Conservation (phyloP, 371 early-diverging fungal genomes). For the Mortierella sp. region DNA sequence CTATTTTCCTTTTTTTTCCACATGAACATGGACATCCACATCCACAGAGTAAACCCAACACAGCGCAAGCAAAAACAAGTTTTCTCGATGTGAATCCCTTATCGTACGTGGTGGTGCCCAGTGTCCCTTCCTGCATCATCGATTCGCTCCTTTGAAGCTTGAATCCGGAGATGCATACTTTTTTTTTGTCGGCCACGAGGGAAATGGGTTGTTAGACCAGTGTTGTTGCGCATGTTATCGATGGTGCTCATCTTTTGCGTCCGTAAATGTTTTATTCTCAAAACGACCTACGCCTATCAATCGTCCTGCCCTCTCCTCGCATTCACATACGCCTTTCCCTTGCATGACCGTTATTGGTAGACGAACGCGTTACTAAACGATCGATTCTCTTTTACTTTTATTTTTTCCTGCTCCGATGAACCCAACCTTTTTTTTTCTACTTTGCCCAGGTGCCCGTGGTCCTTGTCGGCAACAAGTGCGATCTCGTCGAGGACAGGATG, state of each 20-base stretch:
- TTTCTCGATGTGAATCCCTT: neutral
- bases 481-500: constrained; percentile 83
- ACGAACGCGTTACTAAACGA: neutral
- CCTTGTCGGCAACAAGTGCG: constrained; percentile 90
- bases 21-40: neutral
- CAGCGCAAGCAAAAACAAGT: neutral
- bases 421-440: neutral
- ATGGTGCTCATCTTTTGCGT: neutral
- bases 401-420: neutral
- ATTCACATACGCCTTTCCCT: neutral
- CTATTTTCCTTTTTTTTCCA: neutral
- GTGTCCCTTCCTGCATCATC: too few species aligned
- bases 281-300: neutral
- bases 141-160: too few species aligned
- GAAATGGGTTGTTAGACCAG: neutral
- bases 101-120: neutral
- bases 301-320: neutral
- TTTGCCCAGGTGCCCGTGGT: constrained; percentile 86
- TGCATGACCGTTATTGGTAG: neutral
- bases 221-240: constrained; percentile 1
- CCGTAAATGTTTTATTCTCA: neutral
- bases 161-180: neutral
- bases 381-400: neutral
- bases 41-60: neutral
- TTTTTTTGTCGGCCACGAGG: neutral